Evolutionary conservation across 1,284 basidiomycete species (phyloP).

Genomic region (Marasmius oreades): DNA sequence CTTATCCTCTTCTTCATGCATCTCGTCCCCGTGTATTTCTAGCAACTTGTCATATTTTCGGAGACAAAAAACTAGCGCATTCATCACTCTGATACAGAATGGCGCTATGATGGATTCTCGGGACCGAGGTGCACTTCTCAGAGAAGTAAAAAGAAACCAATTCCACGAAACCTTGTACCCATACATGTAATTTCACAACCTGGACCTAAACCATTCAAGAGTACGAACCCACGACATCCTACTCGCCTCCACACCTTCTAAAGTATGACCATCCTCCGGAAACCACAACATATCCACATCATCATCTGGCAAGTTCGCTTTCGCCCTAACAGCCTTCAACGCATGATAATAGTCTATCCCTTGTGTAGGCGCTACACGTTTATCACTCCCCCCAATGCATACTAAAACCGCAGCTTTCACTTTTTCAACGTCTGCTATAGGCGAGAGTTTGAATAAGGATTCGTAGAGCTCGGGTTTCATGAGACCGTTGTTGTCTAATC

Average conservation of each 20-base stretch:
- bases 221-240: constrained; percentile 48
- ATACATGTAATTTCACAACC: neutral
- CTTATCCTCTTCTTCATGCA: no score
- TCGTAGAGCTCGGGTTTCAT: constrained; percentile 43
- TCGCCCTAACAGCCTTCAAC: constrained; percentile 39
- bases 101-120: no score
- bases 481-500: constrained; percentile 26
- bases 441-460: constrained; percentile 49
- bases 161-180: no score
- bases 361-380: constrained; percentile 63
- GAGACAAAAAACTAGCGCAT: no score
- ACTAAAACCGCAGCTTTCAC: constrained; percentile 57
- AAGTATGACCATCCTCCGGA: constrained; percentile 56
- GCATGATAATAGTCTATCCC: constrained; percentile 63
- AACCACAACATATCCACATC: constrained; percentile 62
- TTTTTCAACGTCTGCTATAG: constrained; percentile 50
- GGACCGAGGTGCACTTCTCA: no score
- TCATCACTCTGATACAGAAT: no score
- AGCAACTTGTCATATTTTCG: no score
- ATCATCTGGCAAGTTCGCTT: constrained; percentile 20
- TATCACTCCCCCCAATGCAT: constrained; percentile 57
- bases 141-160: no score
- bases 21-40: no score
- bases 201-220: constrained; percentile 45
- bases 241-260: constrained; percentile 60